Evolutionary conservation across 2,329 filamentous ascomycete species (phyloP).

Genomic region (Biscogniauxia mediterranea): DNA sequence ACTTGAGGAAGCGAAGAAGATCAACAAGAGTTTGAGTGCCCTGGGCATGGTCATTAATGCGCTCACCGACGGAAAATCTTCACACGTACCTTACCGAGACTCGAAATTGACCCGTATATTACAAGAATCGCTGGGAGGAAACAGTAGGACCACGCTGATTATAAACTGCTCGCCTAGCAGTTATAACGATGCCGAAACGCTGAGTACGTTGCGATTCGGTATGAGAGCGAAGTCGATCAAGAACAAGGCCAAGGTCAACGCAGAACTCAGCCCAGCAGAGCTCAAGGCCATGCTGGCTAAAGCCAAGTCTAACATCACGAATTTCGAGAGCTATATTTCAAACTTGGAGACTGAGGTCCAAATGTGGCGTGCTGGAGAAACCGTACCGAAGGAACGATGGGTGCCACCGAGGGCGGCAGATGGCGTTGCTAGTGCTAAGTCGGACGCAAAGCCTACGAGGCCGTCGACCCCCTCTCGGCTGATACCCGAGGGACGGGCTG

Average conservation of each 20-base stretch:
- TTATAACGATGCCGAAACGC: conserved; percentile 94
- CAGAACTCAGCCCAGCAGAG: conserved; percentile 91
- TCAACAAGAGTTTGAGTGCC: conserved; percentile 98
- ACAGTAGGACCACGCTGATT: conserved; percentile 96
- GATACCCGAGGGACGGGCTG: conserved; percentile 56
- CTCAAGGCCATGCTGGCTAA: conserved; percentile 92
- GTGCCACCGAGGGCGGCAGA: conserved; percentile 62
- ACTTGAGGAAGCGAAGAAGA: conserved; percentile 98
- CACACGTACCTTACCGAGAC: conserved; percentile 93
- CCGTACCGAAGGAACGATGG: conserved; percentile 88
- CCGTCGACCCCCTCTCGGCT: conserved; percentile 55
- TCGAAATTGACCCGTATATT: conserved; percentile 96
- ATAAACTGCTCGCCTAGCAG: conserved; percentile 99
- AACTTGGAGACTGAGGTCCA: conserved; percentile 82
- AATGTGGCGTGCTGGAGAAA: conserved; percentile 83
- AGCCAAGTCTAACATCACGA: conserved; percentile 83
- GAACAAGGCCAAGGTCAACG: conserved; percentile 99
- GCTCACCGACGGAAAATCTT: conserved; percentile 94
- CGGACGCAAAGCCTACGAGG: conserved; percentile 45
- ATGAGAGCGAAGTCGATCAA: conserved; percentile 98
- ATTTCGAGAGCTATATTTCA: conserved; percentile 82
- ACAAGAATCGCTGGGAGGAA: conserved; percentile 95
- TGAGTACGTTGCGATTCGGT: conserved; percentile 90
- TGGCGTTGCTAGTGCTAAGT: conserved; percentile 42
- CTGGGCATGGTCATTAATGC: conserved; percentile 99